Conservation (phyloP, 345 rosid species). For the Trapa incisa region DNA sequence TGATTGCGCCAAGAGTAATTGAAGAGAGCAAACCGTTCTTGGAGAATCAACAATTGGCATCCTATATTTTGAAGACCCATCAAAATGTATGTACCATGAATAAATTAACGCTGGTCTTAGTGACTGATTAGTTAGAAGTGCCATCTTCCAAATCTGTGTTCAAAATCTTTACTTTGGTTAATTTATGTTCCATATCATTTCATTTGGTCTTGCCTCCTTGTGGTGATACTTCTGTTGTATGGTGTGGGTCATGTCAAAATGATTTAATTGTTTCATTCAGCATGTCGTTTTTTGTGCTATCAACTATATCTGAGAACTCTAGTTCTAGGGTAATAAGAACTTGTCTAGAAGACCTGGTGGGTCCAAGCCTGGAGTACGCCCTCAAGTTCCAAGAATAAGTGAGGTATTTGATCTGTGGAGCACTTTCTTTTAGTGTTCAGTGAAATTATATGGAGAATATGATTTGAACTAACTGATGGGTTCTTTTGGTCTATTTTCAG, state of each 20-base stretch:
- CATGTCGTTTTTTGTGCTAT: not conserved
- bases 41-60: conserved; percentile 50
- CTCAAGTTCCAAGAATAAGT: conserved; percentile 28
- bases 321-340: conserved; percentile 43
- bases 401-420: conserved; percentile 25
- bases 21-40: conserved; percentile 89
- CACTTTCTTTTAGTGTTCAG: conserved; percentile 5
- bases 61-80: conserved; percentile 20
- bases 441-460: not conserved
- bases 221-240: not conserved
- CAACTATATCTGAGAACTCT: conserved; percentile 4
- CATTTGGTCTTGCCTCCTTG: not conserved
- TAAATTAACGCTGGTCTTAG: not conserved
- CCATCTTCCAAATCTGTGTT: not conserved
- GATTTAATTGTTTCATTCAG: not conserved
- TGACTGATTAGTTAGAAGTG: not conserved
- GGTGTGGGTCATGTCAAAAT: not conserved
- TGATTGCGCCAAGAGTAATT: conserved; percentile 81
- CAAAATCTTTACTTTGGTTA: not conserved
- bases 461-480: not conserved
- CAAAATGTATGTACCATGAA: conserved; percentile 28
- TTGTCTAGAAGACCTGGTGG: conserved; percentile 23
- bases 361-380: conserved; percentile 24
- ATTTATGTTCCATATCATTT: not conserved
- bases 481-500: conserved; percentile 20